Conservation (phyloP, 352 stramenopile species). For the Pythium biforme region DNA sequence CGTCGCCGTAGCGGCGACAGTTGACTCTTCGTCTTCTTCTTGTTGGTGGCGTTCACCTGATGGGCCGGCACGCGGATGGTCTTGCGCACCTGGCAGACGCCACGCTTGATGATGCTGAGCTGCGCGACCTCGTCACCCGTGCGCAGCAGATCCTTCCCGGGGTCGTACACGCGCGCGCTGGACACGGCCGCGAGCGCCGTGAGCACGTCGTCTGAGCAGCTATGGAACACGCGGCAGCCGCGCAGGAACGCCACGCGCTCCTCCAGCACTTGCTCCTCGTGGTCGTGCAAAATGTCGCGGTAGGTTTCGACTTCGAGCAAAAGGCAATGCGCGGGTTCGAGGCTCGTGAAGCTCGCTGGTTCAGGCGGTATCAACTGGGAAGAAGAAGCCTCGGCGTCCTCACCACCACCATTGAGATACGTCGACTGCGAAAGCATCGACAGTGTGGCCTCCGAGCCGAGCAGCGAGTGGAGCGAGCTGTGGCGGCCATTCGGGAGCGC, state of each 20-base stretch:
- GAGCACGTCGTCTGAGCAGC: constrained; percentile 51
- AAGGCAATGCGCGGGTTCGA: constrained; percentile 59
- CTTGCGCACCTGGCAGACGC: constrained; percentile 70
- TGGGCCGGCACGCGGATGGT: constrained; percentile 34
- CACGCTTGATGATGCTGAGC: constrained; percentile 64
- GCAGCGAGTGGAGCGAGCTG: constrained; percentile 15
- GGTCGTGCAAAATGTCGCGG: constrained; percentile 43
- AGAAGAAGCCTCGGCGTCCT: no score
- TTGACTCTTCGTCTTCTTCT: background rate
- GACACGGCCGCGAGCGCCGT: constrained; percentile 45
- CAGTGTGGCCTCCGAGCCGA: constrained; percentile 13
- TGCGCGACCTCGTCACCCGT: constrained; percentile 60
- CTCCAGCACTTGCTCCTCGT: constrained; percentile 46
- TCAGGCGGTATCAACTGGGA: constrained; percentile 28
- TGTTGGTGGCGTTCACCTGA: background rate
- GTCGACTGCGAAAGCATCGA: constrained; percentile 9
- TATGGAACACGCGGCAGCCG: constrained; percentile 63
- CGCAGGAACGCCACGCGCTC: constrained; percentile 55
- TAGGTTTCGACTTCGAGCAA: constrained; percentile 48
- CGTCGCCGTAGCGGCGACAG: background rate
- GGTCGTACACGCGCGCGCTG: constrained; percentile 51
- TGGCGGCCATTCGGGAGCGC: background rate
- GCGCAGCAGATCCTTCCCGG: constrained; percentile 46
- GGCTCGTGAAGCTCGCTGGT: constrained; percentile 44
- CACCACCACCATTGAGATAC: background rate